Conservation (phyloP, 2,329 filamentous ascomycete genomes). For the Alternaria angustiovoidea region DNA sequence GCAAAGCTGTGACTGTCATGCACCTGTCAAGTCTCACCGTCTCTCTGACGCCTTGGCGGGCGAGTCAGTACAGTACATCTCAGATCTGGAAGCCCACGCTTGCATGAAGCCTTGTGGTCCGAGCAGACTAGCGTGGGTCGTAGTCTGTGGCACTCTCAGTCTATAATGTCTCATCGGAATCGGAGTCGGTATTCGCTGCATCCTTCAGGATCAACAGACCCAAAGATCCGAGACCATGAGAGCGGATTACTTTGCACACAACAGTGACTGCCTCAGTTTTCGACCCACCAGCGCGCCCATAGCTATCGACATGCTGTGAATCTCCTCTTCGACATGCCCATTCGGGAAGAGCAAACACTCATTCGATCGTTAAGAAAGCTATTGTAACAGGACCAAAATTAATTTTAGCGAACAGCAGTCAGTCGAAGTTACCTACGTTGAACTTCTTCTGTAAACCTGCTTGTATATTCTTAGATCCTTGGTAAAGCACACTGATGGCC, state of each 20-base stretch:
- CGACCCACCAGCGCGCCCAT: background rate
- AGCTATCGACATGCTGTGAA: background rate
- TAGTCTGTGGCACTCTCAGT: constrained; percentile 1
- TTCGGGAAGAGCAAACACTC: background rate
- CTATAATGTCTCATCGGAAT: background rate
- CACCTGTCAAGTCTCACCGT: constrained; percentile 18
- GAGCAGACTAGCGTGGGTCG: constrained; percentile 5
- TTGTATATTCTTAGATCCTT: background rate
- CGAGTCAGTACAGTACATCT: constrained; percentile 13
- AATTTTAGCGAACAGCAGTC: background rate
- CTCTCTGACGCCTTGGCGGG: constrained; percentile 10
- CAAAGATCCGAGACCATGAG: background rate
- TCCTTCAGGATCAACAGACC: background rate
- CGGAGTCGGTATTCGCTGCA: background rate
- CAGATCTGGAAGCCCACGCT: constrained; percentile 2
- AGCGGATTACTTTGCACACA: background rate
- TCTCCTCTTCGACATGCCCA: background rate
- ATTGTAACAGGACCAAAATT: background rate
- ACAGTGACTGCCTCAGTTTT: background rate
- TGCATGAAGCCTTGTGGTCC: constrained; percentile 9
- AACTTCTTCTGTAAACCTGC: background rate
- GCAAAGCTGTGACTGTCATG: constrained; percentile 12
- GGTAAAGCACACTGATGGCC: background rate
- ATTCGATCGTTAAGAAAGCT: background rate
- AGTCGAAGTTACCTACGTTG: background rate